Conservation (phyloP, 305 asterid species). For the Striga hermonthica region DNA sequence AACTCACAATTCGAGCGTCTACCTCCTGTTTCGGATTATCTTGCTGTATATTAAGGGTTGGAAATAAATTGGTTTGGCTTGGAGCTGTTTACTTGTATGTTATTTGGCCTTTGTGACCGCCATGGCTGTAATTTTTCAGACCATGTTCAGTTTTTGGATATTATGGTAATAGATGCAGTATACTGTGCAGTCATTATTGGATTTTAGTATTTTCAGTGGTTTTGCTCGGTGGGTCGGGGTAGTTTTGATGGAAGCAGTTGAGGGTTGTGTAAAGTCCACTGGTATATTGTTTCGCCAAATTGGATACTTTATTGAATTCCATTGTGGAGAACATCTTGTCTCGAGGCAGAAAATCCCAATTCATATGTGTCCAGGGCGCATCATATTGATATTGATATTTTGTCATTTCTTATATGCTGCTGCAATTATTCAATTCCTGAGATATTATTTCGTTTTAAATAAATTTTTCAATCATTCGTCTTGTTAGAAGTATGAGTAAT, state of each 20-base stretch:
- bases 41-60: slow-evolving; percentile 1
- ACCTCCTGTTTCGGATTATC: slow-evolving; percentile 6
- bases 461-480: slow-evolving; percentile 5
- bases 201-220: background rate
- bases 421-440: background rate
- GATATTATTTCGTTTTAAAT: background rate
- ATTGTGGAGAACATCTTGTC: background rate
- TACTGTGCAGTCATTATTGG: background rate
- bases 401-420: background rate
- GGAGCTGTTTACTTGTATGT: background rate
- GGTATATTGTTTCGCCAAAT: too few relatives aligned
- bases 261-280: too few relatives aligned
- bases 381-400: background rate
- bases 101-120: background rate
- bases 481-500: slow-evolving; percentile 57
- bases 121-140: background rate
- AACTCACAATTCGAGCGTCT: background rate
- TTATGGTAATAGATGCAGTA: background rate
- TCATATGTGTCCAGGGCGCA: slow-evolving; percentile 10
- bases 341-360: background rate
- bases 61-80: slow-evolving; percentile 4
- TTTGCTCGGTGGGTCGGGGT: too few relatives aligned
- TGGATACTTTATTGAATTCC: background rate
- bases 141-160: background rate
- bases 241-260: too few relatives aligned